These are phyloP conservation scores for Sporothrix phasma DNA, from an alignment of 2,329 filamentous ascomycete species.

Conservation along the genomic window DNA sequence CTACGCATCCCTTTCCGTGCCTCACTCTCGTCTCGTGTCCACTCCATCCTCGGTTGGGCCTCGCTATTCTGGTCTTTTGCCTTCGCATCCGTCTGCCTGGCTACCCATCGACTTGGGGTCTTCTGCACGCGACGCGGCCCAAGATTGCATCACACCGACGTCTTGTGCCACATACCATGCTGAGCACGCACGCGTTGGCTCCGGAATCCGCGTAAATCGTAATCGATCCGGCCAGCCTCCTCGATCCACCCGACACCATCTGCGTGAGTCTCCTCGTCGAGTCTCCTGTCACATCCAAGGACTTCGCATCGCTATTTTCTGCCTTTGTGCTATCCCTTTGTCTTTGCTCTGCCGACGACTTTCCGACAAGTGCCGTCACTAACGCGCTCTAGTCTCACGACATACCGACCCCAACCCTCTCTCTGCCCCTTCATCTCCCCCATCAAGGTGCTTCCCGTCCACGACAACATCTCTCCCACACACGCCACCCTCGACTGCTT, in stretches of 20 bases:
- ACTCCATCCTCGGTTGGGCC: neutral
- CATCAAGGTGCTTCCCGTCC: neutral
- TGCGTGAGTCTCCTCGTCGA: neutral
- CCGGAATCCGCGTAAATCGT: neutral
- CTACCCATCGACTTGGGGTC: neutral
- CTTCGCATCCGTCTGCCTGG: neutral
- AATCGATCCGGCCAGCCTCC: neutral
- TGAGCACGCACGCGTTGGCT: constrained; percentile 8
- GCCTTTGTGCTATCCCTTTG: neutral
- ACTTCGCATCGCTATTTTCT: neutral
- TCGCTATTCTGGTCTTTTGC: neutral
- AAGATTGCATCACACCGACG: neutral
- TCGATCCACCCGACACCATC: neutral
- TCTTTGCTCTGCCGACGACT: neutral
- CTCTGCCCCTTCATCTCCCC: neutral
- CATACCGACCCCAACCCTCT: neutral
- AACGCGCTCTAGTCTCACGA: neutral
- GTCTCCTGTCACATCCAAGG: neutral
- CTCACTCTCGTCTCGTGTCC: neutral
- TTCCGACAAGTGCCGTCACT: neutral
- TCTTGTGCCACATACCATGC: neutral
- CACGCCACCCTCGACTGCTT: neutral
- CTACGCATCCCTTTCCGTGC: neutral
- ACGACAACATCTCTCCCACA: neutral
- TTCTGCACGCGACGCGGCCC: neutral